Evolutionary conservation across 225 moss, liverwort and hornwort species (phyloP).

Genomic region (Sphagnum contortum): DNA sequence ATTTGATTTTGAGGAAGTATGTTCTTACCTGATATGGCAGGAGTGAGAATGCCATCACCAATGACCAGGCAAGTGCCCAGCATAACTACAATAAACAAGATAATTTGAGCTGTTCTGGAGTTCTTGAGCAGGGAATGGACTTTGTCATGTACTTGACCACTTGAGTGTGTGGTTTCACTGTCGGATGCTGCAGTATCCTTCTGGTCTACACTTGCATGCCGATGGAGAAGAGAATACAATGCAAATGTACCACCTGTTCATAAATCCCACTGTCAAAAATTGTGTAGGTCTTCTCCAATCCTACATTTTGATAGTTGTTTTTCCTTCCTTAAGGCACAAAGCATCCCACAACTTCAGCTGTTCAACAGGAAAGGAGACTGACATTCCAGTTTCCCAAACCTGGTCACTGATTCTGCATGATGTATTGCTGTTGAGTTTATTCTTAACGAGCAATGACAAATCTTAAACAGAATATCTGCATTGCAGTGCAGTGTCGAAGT

Average conservation of each 20-base stretch:
- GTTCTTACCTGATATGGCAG: slow-evolving; percentile 67
- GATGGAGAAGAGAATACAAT: slow-evolving; percentile 58
- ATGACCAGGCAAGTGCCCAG: slow-evolving; percentile 64
- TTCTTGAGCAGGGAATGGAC: slow-evolving; percentile 35
- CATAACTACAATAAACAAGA: slow-evolving; percentile 44
- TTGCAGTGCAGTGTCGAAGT: too few relatives aligned
- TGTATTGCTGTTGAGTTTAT: too few relatives aligned
- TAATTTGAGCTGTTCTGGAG: slow-evolving; percentile 23
- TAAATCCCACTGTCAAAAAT: neutral
- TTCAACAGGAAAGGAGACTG: too few relatives aligned
- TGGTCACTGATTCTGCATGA: too few relatives aligned
- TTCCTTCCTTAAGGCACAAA: too few relatives aligned
- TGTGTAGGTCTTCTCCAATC: too few relatives aligned
- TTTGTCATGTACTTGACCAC: slow-evolving; percentile 11
- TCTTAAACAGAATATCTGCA: too few relatives aligned
- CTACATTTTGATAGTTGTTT: too few relatives aligned
- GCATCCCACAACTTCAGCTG: too few relatives aligned
- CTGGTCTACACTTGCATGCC: slow-evolving; percentile 46
- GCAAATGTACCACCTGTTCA: slow-evolving; percentile 65
- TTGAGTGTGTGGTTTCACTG: slow-evolving; percentile 6
- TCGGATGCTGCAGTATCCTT: slow-evolving; percentile 12
- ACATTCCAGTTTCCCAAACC: too few relatives aligned
- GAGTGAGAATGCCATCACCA: slow-evolving; percentile 82
- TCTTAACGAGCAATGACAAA: too few relatives aligned
- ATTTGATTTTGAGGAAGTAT: too few relatives aligned